These are phyloP conservation scores for Stenogyne calaminthoides DNA, from an alignment of 305 asterid species.

Conservation along the genomic window DNA sequence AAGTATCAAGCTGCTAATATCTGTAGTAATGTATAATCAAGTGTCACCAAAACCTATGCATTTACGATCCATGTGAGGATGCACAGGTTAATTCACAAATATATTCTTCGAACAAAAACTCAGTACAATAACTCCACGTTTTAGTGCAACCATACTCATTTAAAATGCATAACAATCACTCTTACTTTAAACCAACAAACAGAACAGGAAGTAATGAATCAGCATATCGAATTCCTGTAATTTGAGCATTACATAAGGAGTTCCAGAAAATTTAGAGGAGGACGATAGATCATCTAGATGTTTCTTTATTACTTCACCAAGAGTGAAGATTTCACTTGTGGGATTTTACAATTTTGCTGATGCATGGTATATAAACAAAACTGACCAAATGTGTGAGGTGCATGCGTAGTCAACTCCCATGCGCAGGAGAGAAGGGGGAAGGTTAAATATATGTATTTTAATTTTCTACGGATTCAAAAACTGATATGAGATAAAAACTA, in stretches of 20 bases:
- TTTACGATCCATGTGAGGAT: neutral
- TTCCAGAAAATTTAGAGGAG: neutral
- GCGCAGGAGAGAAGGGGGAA: neutral
- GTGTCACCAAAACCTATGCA: neutral
- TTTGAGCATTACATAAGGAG: neutral
- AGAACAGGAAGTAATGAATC: conserved; percentile 37
- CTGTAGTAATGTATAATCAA: neutral
- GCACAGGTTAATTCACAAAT: conserved; percentile 6
- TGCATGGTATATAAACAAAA: neutral
- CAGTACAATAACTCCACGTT: neutral
- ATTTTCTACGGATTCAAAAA: conserved; percentile 9
- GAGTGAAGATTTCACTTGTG: neutral
- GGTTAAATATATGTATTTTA: neutral
- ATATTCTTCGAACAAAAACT: neutral
- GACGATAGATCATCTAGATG: neutral
- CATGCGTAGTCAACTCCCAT: neutral
- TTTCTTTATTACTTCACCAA: neutral
- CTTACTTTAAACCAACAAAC: conserved; percentile 1
- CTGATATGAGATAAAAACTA: conserved; percentile 2
- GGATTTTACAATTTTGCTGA: conserved; percentile 5
- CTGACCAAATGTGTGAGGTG: neutral
- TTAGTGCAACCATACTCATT: conserved; percentile 8
- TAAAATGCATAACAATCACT: conserved; percentile 1
- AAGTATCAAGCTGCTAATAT: conserved; percentile 14
- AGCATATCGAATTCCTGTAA: neutral